Base-by-base conservation (phyloP, 257 asterid species). In the Sherardia arvensis region DNA sequence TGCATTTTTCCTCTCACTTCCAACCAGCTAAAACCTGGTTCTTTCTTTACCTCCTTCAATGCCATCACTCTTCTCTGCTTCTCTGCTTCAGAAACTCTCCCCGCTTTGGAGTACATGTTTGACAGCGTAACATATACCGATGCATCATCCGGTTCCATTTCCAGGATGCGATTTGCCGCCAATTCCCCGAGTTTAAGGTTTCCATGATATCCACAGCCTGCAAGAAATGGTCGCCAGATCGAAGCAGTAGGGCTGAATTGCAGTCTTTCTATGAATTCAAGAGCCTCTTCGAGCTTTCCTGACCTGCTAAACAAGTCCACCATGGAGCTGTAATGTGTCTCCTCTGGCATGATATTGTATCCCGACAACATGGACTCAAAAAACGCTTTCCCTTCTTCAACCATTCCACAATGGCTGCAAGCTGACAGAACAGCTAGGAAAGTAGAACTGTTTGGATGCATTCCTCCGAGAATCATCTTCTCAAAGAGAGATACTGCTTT, bases 11-110 rank as follows among this genome's bases (percentile, higher is more conserved):
- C 43, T 20, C 68, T 68, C 27, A 64, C 74, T 59, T 73, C 78
- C 56, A 73, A 27, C 78, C 74, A 68, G 74, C 78, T 68, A 59
- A 54, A 73, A 33, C 74, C 71, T 0, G 78, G 78, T 68, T 73
- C 78, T 30, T 73, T 73, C 17, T 47, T 32, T 0, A 68, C 54
- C 4, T 36, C 65, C 63, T 51, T 68, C 22, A 38, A 28, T 55
- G 56, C 56, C 78, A 73, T 73, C 17, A 68, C 15, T 53, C 12
- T 67, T 38, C 78, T 68, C 53, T 64, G 71, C 62, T 68, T 64
- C 10, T 25, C 36, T 59, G 70, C 71, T 29, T 73, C 78, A 8
- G 21, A 33, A 20, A 17, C 25, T 66, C 73, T 73, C 33, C 78
- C 78, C 11, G 36, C 71, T 63, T 64, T 62, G 20, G 26, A 59